phyloP scores from a whole-genome alignment of 306 rosid species.

The Acacia melanoxylon region DNA sequence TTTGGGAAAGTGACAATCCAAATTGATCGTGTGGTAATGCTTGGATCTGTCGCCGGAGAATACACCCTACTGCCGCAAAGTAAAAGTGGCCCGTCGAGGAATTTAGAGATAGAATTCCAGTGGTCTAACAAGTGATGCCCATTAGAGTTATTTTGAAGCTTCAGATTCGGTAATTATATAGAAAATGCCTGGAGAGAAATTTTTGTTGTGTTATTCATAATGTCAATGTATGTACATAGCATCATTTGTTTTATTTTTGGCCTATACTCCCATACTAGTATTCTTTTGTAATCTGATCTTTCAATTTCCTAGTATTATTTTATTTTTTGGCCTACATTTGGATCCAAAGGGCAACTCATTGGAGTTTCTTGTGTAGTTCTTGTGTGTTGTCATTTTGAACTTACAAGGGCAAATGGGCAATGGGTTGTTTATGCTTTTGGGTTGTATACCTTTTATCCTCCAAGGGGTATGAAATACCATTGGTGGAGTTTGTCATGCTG shows the following conservation, averaged over 20 bases:
- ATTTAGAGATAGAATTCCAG: slow-evolving; percentile 96
- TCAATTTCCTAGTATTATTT: neutral
- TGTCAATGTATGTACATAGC: slow-evolving; percentile 56
- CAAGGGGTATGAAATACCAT: neutral
- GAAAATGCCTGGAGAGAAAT: slow-evolving; percentile 27
- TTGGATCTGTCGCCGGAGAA: slow-evolving; percentile 94
- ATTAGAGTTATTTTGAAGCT: slow-evolving; percentile 21
- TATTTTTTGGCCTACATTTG: neutral
- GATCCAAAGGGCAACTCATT: neutral
- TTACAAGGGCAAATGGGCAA: neutral
- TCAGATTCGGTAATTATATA: slow-evolving; percentile 29
- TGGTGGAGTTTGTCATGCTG: neutral
- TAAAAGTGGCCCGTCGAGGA: slow-evolving; percentile 87
- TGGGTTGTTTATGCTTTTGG: no score
- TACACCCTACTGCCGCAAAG: slow-evolving; percentile 91
- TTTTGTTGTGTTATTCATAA: slow-evolving; percentile 55
- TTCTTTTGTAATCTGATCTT: neutral
- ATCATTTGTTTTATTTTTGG: slow-evolving; percentile 32
- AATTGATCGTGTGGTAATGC: slow-evolving; percentile 95
- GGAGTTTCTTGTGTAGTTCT: neutral
- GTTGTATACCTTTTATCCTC: neutral
- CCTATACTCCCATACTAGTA: slow-evolving; percentile 28
- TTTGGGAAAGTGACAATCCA: slow-evolving; percentile 98
- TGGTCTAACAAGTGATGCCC: slow-evolving; percentile 84
- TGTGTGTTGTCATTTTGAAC: neutral